Conservation (phyloP, 1,284 basidiomycete species). For the Ganoderma resinaceum region DNA sequence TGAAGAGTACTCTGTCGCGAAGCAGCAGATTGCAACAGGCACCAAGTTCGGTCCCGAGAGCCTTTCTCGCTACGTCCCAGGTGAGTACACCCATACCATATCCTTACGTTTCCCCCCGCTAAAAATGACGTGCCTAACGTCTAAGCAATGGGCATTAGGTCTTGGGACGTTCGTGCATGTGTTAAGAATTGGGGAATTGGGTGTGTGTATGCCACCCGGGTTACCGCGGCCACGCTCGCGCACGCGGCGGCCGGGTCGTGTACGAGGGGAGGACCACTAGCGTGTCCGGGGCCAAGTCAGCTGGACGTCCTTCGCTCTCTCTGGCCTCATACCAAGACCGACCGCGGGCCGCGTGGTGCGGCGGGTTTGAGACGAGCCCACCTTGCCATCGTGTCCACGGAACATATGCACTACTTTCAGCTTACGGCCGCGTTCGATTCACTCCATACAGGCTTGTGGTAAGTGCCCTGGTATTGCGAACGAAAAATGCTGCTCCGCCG, state of each 20-base stretch:
- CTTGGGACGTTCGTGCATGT: not conserved
- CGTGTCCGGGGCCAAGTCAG: not conserved
- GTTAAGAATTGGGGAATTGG: not conserved
- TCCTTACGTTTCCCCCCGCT: not conserved
- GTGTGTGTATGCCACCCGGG: not conserved
- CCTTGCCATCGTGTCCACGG: not conserved
- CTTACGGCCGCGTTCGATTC: not conserved
- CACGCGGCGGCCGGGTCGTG: not conserved
- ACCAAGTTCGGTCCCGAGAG: constrained; percentile 4
- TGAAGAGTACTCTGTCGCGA: not conserved
- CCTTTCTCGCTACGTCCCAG: not conserved
- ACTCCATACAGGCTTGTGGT: not conserved
- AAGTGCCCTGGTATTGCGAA: not conserved
- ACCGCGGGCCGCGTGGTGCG: not conserved
- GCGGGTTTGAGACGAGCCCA: not conserved
- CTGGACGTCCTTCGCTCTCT: not conserved
- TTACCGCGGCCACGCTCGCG: not conserved
- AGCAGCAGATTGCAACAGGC: not conserved
- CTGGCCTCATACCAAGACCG: not conserved
- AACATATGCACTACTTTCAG: not conserved
- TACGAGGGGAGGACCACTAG: not conserved
- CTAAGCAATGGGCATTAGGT: no score
- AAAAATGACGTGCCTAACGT: constrained; percentile 1
- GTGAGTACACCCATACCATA: not conserved
- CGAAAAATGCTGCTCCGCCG: not conserved